A percentile compares a stretch with the other conserved stretches of the same genome.
Conservation (phyloP, 352 stramenopile species). For the Pythium sukuiense region DNA sequence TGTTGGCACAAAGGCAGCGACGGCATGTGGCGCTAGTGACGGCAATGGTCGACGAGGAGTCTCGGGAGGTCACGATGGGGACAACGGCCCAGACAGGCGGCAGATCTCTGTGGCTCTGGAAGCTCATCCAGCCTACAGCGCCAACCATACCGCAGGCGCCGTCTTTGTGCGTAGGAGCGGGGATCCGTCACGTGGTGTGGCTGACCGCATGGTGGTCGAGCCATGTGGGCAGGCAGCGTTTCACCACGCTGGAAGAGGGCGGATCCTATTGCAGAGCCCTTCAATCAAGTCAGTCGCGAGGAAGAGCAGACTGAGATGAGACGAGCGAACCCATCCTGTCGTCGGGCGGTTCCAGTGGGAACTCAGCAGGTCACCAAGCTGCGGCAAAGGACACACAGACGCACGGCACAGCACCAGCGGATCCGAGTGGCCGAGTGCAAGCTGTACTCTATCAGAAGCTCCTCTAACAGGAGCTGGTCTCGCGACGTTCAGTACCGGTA, state of each 20-base stretch:
- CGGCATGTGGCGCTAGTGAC: not conserved
- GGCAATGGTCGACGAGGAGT: not conserved
- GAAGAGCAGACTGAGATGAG: not conserved
- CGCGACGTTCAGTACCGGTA: too few relatives aligned
- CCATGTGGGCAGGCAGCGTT: too few relatives aligned
- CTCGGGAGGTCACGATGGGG: not conserved
- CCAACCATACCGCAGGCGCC: not conserved
- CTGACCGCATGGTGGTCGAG: too few relatives aligned
- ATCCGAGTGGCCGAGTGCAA: too few relatives aligned
- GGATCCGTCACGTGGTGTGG: not conserved
- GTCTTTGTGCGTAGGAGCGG: not conserved
- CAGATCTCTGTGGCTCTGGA: not conserved
- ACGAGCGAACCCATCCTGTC: not conserved
- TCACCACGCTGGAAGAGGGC: too few relatives aligned
- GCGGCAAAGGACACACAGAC: not conserved
- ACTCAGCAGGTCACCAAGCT: not conserved
- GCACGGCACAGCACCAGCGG: not conserved
- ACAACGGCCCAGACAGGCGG: not conserved
- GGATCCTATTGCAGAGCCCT: too few relatives aligned
- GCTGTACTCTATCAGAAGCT: too few relatives aligned
- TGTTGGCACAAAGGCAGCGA: not conserved
- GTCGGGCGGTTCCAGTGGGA: not conserved
- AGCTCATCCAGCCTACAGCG: not conserved
- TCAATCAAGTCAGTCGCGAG: too few relatives aligned
- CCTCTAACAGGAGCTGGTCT: too few relatives aligned